Evolutionary conservation across 2,329 filamentous ascomycete genomes (phyloP), one percentile per base, ranked within the genome.

Genomic region (Ceratocystiopsis minuta): DNA sequence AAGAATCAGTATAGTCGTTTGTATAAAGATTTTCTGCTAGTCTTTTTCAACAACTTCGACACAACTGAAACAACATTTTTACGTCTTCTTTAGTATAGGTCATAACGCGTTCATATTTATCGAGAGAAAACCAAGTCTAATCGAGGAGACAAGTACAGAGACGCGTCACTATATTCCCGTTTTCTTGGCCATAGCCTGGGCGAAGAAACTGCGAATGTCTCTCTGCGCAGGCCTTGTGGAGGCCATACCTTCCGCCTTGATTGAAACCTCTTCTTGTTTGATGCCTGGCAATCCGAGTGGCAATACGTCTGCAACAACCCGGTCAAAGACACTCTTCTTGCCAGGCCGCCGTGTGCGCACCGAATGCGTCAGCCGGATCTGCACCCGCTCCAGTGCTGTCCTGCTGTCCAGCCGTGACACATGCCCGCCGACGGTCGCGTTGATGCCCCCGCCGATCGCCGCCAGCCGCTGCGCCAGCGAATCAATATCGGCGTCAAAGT

Each of bases 321-420:
- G 38, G 36, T 45, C 41, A 41, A 50, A 73, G 5, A 73, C 64
- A 48, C 62, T 68, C 45, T 63, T 64, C 52, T 68, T 73, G 12
- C 64, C 64, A 39, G 62, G 67, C 37, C 64, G 66, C 49, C 69
- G 71, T 12, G 80, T 81, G 39, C 85, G 68, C 38, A 88, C 77
- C 3, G 73, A 70, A 54, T 80, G 76, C 38, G 75, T 60, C 14
- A 95, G 64, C 43, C 87, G 73, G 52, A 81, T 75, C 45, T 78
- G 70, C n/a, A 94, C 61, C 44, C 76, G 69, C 51, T 92, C 80
- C 34, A 93, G 65, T 12, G 70, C 67, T 42, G 76, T 75, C 58
- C 93, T 94, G 13, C 81, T 75, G 53, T 92, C 76, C 28, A 82
- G 80, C 28, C 81, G 71, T 15, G 71, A 69, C 44, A 90, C 65